These are phyloP conservation scores for Epichloe sylvatica DNA, from an alignment of 2,329 filamentous ascomycete species.

Conservation along the genomic window DNA sequence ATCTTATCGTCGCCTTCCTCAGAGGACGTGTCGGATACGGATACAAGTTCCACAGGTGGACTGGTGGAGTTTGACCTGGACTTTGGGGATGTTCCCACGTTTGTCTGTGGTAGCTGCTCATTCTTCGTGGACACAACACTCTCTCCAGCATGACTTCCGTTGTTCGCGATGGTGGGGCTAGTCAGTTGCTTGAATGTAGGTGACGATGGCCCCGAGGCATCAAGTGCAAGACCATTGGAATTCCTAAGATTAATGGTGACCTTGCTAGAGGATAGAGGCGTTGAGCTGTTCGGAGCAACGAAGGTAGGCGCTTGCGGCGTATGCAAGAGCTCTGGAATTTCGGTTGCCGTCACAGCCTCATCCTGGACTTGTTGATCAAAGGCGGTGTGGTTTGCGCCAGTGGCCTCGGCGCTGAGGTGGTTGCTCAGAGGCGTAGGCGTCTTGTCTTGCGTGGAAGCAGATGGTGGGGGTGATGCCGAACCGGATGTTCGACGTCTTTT, in stretches of 20 bases:
- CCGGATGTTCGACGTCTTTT: constrained; percentile 50
- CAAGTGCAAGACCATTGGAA: constrained; percentile 6
- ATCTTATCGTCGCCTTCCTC: constrained; percentile 14
- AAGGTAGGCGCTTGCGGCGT: constrained; percentile 24
- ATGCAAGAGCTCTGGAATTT: background rate
- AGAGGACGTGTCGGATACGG: constrained; percentile 20
- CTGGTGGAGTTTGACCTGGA: constrained; percentile 26
- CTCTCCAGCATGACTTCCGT: background rate
- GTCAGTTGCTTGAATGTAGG: background rate
- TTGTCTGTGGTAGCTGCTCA: background rate
- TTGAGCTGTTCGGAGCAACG: constrained; percentile 18
- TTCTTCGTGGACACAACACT: background rate
- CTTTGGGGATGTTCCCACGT: constrained; percentile 4
- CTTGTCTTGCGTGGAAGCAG: constrained; percentile 17
- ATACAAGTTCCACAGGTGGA: constrained; percentile 30
- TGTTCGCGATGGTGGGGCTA: background rate
- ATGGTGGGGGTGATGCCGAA: constrained; percentile 39
- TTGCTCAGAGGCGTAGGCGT: background rate
- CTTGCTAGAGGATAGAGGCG: constrained; percentile 36
- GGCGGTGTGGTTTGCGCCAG: constrained; percentile 13
- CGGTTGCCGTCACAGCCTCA: background rate
- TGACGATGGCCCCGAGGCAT: background rate
- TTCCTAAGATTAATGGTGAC: constrained; percentile 49
- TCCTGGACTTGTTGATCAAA: constrained; percentile 22
- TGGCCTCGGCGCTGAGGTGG: constrained; percentile 14